These are phyloP conservation scores for Seminavis robusta DNA, from an alignment of 108 stramenopile genomes.

Conservation along the genomic window DNA sequence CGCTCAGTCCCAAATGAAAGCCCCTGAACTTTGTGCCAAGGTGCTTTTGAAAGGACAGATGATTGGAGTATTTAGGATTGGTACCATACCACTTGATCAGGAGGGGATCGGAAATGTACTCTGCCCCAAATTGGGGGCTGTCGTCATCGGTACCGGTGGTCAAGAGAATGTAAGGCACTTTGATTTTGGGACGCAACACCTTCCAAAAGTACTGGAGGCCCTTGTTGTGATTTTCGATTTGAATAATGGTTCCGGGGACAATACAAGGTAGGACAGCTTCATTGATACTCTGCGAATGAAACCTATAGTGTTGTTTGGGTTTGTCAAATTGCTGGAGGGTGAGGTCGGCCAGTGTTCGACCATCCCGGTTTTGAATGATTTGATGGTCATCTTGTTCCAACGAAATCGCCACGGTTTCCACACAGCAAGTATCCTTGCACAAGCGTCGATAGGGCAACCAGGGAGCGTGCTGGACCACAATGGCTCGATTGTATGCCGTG, in stretches of 20 bases:
- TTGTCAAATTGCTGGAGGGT: no score
- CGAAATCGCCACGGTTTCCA: constrained; percentile 12
- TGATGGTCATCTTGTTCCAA: constrained; percentile 8
- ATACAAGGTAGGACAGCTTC: constrained; percentile 1
- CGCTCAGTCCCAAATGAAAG: constrained; percentile 7
- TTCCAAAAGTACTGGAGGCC: constrained; percentile 2
- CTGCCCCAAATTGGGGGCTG: neutral
- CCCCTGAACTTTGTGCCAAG: neutral
- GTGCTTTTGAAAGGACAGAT: neutral
- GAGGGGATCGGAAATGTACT: neutral
- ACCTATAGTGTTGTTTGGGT: no score
- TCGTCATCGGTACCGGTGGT: neutral
- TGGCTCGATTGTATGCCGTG: no score
- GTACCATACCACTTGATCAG: constrained; percentile 7
- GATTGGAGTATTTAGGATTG: no score
- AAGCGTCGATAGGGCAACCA: no score
- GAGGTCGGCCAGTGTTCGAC: constrained; percentile 4
- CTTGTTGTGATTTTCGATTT: constrained; percentile 2
- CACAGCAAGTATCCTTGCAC: no score
- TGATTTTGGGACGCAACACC: constrained; percentile 4
- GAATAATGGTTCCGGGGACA: constrained; percentile 11
- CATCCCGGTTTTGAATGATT: constrained; percentile 14
- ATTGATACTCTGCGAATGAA: neutral
- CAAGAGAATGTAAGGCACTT: constrained; percentile 6
- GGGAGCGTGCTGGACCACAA: no score